A percentile compares a stretch with the other conserved stretches of the same genome.
Conservation (phyloP, 1,284 basidiomycete species). For the Polyporus tsugae region DNA sequence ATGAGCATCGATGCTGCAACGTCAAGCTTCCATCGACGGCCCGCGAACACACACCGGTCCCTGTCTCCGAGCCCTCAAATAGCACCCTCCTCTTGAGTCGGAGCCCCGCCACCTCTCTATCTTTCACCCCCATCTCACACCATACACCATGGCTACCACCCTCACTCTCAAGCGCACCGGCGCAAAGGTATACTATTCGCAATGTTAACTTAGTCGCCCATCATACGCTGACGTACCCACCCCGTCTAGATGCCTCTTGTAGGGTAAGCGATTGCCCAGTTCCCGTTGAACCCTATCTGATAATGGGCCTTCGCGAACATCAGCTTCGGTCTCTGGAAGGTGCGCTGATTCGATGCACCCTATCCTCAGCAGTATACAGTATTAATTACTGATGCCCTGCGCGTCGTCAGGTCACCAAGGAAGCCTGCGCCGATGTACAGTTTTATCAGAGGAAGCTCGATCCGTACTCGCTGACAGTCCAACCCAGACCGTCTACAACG, state of each 20-base stretch:
- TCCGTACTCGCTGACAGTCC: constrained; percentile 14
- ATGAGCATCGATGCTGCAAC: constrained; percentile 27
- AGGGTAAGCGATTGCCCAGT: constrained; percentile 51
- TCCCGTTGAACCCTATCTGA: constrained; percentile 17
- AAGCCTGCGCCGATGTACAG: constrained; percentile 65
- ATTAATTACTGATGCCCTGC: not conserved
- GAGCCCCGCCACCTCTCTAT: constrained; percentile 19
- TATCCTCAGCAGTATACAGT: constrained; percentile 3
- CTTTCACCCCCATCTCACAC: constrained; percentile 23
- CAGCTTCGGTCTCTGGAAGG: constrained; percentile 81
- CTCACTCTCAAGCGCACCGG: constrained; percentile 63
- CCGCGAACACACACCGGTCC: constrained; percentile 25
- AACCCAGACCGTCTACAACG: constrained; percentile 67
- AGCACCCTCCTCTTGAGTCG: constrained; percentile 12
- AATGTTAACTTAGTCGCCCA: constrained; percentile 13
- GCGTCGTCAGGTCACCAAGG: constrained; percentile 57
- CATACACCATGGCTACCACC: constrained; percentile 55
- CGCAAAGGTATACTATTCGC: constrained; percentile 54
- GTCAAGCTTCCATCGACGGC: constrained; percentile 16
- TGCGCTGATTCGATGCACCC: constrained; percentile 26
- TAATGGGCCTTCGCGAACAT: not conserved
- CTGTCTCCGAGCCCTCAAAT: constrained; percentile 26
- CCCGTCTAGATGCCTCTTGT: constrained; percentile 63
- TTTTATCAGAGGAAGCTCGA: not conserved
- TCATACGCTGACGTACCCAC: constrained; percentile 12